Evolutionary conservation across 1,284 basidiomycete species (phyloP).

Genomic region (Leccinum angustisporum): DNA sequence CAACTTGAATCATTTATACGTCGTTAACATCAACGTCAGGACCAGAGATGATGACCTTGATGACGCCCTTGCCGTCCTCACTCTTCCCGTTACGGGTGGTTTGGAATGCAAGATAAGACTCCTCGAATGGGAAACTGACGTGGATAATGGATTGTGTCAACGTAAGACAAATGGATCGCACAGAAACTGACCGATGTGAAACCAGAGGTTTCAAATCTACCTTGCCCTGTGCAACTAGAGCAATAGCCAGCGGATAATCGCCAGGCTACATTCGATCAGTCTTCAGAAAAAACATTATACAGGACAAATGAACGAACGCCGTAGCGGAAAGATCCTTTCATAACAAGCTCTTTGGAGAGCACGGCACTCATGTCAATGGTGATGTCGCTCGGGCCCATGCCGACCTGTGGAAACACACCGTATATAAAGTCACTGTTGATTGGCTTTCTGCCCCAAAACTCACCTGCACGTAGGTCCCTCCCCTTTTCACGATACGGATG

Average conservation of each 20-base stretch:
- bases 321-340: constrained; percentile 88
- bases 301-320: constrained; percentile 49
- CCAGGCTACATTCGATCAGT: constrained; percentile 54
- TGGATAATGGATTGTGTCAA: constrained; percentile 3
- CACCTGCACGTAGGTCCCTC: constrained; percentile 74
- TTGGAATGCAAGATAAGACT: constrained; percentile 80
- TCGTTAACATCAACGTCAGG: constrained; percentile 52
- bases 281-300: background rate
- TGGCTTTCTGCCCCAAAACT: constrained; percentile 4
- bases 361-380: constrained; percentile 61
- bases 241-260: constrained; percentile 83
- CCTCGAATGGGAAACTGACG: constrained; percentile 67
- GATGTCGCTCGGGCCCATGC: constrained; percentile 69
- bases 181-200: constrained; percentile 68
- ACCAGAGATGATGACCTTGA: constrained; percentile 77
- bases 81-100: constrained; percentile 79
- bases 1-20: constrained; percentile 20
- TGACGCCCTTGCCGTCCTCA: constrained; percentile 69
- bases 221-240: constrained; percentile 75
- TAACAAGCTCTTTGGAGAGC: constrained; percentile 73
- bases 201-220: constrained; percentile 88
- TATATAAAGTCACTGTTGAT: constrained; percentile 5
- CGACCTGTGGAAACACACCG: constrained; percentile 49
- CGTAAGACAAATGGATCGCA: background rate
- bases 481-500: constrained; percentile 68